Evolutionary conservation across 2,329 filamentous ascomycete species (phyloP).

Genomic region (Botrytis paeoniae): DNA sequence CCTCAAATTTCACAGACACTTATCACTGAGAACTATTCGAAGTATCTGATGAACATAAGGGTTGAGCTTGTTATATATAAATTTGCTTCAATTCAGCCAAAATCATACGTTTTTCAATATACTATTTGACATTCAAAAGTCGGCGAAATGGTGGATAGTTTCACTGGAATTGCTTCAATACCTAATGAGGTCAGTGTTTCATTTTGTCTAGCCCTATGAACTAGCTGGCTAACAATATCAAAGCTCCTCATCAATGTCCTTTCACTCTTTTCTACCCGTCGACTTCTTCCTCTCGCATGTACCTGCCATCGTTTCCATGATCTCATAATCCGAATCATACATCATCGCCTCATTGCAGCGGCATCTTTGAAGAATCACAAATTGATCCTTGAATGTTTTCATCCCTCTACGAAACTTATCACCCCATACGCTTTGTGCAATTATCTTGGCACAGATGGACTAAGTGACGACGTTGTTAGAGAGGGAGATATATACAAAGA

Average conservation of each 20-base stretch:
- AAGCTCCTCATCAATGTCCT: conserved; percentile 53
- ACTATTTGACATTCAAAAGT: not conserved
- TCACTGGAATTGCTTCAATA: conserved; percentile 24
- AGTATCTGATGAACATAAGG: not conserved
- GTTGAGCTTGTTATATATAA: not conserved
- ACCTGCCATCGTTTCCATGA: conserved; percentile 63
- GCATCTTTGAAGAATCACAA: conserved; percentile 57
- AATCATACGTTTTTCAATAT: not conserved
- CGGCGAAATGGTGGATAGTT: conserved; percentile 23
- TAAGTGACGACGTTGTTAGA: conserved; percentile 46
- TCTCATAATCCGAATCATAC: conserved; percentile 60
- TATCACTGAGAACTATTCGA: not conserved
- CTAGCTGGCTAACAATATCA: not conserved
- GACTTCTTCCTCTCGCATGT: conserved; percentile 55
- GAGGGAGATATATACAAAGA: conserved; percentile 32
- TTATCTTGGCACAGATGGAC: conserved; percentile 58
- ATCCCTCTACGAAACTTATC: conserved; percentile 64
- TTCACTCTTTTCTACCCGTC: conserved; percentile 46
- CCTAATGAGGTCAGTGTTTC: conserved; percentile 31
- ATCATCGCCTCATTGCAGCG: conserved; percentile 59
- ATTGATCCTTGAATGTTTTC: conserved; percentile 75
- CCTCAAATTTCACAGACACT: not conserved
- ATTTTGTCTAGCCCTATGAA: not conserved
- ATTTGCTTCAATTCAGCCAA: not conserved
- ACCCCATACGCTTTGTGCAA: conserved; percentile 68